phyloP scores from a whole-genome alignment of 2,329 filamentous ascomycete genomes.

The Karstenula rhodostoma region DNA sequence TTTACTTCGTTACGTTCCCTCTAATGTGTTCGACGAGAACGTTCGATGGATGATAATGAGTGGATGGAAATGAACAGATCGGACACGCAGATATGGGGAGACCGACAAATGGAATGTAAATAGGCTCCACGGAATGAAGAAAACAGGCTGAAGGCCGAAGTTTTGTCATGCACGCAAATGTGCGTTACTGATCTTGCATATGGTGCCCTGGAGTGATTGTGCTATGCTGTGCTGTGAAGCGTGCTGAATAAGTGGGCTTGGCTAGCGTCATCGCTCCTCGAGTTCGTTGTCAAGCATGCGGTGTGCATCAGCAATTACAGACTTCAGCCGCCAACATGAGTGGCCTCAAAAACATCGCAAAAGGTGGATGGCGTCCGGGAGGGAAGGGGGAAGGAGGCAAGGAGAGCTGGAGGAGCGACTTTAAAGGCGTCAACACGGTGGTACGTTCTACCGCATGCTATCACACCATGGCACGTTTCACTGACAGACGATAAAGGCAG shows the following conservation, averaged over 20 bases:
- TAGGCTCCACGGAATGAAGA: not conserved
- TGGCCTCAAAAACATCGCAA: constrained; percentile 51
- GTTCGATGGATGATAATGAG: constrained; percentile 12
- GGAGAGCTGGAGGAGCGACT: constrained; percentile 52
- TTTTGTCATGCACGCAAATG: not conserved
- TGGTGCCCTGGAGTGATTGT: no score
- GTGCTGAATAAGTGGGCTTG: constrained; percentile 18
- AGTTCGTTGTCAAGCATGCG: constrained; percentile 14
- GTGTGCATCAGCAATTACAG: constrained; percentile 6
- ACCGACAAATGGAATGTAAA: constrained; percentile 2
- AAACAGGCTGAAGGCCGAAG: not conserved
- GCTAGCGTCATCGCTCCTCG: constrained; percentile 31
- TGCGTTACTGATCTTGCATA: not conserved
- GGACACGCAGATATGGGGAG: not conserved
- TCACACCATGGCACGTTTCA: constrained; percentile 13
- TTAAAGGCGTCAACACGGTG: constrained; percentile 65
- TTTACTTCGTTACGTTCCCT: constrained; percentile 28
- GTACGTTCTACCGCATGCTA: constrained; percentile 33
- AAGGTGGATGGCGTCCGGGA: constrained; percentile 59
- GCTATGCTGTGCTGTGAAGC: not conserved
- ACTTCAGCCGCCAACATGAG: constrained; percentile 35
- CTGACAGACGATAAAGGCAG: constrained; percentile 54
- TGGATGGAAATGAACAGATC: constrained; percentile 7
- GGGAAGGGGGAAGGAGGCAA: constrained; percentile 45
- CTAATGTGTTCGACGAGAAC: not conserved